Conservation (phyloP, 1,284 basidiomycete species). For the Boletus austroedulis region DNA sequence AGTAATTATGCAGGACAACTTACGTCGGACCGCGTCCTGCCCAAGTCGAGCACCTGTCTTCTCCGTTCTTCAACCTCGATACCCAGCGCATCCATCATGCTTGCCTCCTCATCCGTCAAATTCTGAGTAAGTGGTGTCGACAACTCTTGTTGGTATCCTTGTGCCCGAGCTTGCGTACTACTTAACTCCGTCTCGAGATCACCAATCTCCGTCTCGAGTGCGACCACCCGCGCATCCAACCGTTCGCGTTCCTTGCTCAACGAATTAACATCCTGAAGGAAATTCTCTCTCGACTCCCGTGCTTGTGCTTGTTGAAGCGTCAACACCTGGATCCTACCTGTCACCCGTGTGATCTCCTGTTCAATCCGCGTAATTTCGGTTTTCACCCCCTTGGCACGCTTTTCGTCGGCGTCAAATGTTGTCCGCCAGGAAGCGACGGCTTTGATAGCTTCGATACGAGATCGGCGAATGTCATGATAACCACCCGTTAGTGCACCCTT, state of each 20-base stretch:
- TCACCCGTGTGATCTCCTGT: conserved; percentile 80
- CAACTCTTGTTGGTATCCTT: conserved; percentile 72
- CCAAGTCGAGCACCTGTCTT: conserved; percentile 66
- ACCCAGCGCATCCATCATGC: conserved; percentile 66
- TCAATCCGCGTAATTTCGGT: conserved; percentile 69
- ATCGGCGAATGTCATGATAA: conserved; percentile 89
- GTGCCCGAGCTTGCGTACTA: conserved; percentile 55
- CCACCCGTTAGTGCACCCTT: conserved; percentile 96
- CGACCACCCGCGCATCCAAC: conserved; percentile 57
- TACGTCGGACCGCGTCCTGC: conserved; percentile 72
- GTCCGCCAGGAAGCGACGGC: conserved; percentile 74
- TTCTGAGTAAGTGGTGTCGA: conserved; percentile 72
- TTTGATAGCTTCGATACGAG: conserved; percentile 86
- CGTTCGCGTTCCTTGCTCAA: conserved; percentile 73
- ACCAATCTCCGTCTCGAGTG: conserved; percentile 66
- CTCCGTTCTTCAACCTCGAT: conserved; percentile 76
- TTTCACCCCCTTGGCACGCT: conserved; percentile 73
- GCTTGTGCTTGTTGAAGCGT: conserved; percentile 72
- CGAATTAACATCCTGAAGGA: conserved; percentile 62
- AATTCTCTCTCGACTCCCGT: conserved; percentile 63
- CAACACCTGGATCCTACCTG: conserved; percentile 73
- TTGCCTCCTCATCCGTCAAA: conserved; percentile 73
- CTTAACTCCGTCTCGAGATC: conserved; percentile 73
- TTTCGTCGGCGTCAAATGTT: conserved; percentile 68
- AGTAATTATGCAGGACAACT: conserved; percentile 22